Conservation (phyloP, 495 filamentous ascomycete genomes). For the Friedmanniomyces simplex region DNA sequence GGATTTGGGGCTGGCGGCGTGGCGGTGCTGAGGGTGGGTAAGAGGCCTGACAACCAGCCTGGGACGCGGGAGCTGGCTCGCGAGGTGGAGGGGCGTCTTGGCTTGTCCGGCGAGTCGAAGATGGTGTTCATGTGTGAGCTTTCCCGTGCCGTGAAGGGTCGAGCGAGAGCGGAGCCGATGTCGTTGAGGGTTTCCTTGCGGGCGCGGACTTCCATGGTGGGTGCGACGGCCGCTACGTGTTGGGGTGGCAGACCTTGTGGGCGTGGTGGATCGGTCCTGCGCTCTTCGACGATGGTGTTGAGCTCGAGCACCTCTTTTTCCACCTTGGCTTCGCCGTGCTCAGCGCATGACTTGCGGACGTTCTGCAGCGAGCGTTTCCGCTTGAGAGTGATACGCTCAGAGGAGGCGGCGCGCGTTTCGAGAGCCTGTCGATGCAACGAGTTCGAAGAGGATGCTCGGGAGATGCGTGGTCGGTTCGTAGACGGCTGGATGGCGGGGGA, state of each 20-base stretch:
- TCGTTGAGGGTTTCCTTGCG: conserved; percentile 13
- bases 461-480: neutral
- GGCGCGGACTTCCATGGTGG: conserved; percentile 8
- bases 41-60: conserved; percentile 10
- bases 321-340: neutral
- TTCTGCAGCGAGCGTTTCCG: conserved; percentile 9
- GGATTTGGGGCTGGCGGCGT: neutral
- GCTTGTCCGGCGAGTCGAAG: neutral
- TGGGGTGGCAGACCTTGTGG: neutral
- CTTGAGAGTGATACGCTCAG: conserved; percentile 6
- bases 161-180: conserved; percentile 12
- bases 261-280: neutral
- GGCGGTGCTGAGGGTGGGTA: neutral
- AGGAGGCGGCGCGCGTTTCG: neutral
- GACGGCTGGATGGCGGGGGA: neutral
- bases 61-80: conserved; percentile 11
- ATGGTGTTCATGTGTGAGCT: neutral
- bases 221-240: conserved; percentile 16
- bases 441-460: neutral
- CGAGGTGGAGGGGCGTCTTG: neutral
- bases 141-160: conserved; percentile 6
- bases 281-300: conserved; percentile 18
- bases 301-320: conserved; percentile 17
- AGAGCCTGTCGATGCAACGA: conserved; percentile 1
- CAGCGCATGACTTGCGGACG: neutral